Evolutionary conservation across 2,329 filamentous ascomycete species (phyloP).

Genomic region (Parastagonospora avenae): DNA sequence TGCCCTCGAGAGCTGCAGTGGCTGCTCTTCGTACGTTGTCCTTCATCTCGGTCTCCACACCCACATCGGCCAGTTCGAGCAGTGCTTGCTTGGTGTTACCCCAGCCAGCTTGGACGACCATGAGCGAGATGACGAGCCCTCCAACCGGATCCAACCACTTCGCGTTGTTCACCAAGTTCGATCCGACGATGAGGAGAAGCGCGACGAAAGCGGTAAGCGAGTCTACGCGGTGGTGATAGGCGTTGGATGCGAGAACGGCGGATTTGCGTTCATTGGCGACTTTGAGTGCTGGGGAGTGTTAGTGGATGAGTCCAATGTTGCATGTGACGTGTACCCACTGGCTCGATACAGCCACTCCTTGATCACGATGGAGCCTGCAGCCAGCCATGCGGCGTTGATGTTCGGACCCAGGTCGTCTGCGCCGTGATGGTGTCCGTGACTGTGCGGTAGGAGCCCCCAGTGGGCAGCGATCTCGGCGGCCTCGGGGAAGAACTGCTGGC

Average conservation of each 20-base stretch:
- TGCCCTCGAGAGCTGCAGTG: conserved; percentile 39
- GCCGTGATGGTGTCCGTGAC: conserved; percentile 68
- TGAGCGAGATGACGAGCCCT: conserved; percentile 85
- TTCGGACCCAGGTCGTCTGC: conserved; percentile 70
- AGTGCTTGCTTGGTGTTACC: conserved; percentile 83
- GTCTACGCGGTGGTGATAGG: conserved; percentile 94
- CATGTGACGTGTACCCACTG: conserved; percentile 60
- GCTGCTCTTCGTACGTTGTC: conserved; percentile 70
- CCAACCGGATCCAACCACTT: conserved; percentile 95
- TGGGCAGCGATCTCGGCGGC: conserved; percentile 50
- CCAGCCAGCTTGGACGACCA: conserved; percentile 90
- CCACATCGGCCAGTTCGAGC: conserved; percentile 87
- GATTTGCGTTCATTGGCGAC: conserved; percentile 92
- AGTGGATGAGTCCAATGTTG: conserved; percentile 11
- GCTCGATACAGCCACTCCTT: conserved; percentile 98
- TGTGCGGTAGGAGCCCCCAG: conserved; percentile 55
- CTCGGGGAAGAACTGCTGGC: conserved; percentile 56
- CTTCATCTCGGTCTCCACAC: conserved; percentile 84
- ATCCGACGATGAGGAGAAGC: conserved; percentile 83
- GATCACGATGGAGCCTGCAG: conserved; percentile 83
- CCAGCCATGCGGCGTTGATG: conserved; percentile 93
- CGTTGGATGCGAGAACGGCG: conserved; percentile 93
- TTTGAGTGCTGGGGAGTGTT: conserved; percentile 77
- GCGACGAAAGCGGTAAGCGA: conserved; percentile 95
- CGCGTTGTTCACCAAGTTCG: conserved; percentile 83